Base-by-base conservation (phyloP, 805 yeast genomes). In the Pichia nanzhaoensis region DNA sequence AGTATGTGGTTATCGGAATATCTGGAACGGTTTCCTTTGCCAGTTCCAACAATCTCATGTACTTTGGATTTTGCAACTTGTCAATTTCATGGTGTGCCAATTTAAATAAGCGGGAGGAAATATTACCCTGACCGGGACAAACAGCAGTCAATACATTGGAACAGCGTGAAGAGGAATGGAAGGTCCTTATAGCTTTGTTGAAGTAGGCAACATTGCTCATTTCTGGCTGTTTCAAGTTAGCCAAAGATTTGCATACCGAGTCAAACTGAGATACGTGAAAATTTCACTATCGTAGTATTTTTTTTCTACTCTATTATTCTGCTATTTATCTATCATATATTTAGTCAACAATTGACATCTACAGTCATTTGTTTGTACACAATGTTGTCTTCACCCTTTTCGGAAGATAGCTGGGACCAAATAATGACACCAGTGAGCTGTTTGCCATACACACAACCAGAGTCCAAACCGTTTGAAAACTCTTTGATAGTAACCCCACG, bases 371-470 rank as follows among this genome's bases (percentile, higher is more conserved):
- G 51, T 38, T 56, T 61, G 39, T 60, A 64, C 2, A 52, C 53
- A 33, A 63, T 51, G 12, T 34, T 28, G 2, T 51, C 53, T 5
- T 44, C 32, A 1, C 45, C 50, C 14, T 37, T 35, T 7, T n/a
- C 35, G 4, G 47, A 48, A 16, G 35, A 20, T 22, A 57, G 55
- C 42, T 64, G 64, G 31, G 63, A 51, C 67, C 67, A 74, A 4
- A 82, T 57, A 5, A 81, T 71, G 58, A 80, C 63, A 0, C 90
- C 95, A 27, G 81, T 71, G 39, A 90, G 69, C 48, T 73, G 60
- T 12, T 78, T 82, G 3, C 96, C 96, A 48, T 75, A 74, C 47
- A 80, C 84, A 68, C 97, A 90, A 1, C 85, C 86, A 10, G 85
- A 68, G 58, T 91, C 98, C 34, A 90, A 65, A 0, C 97, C 98